phyloP scores from a whole-genome alignment of 2,329 filamentous ascomycete genomes.

The Fusarium haematococcum region DNA sequence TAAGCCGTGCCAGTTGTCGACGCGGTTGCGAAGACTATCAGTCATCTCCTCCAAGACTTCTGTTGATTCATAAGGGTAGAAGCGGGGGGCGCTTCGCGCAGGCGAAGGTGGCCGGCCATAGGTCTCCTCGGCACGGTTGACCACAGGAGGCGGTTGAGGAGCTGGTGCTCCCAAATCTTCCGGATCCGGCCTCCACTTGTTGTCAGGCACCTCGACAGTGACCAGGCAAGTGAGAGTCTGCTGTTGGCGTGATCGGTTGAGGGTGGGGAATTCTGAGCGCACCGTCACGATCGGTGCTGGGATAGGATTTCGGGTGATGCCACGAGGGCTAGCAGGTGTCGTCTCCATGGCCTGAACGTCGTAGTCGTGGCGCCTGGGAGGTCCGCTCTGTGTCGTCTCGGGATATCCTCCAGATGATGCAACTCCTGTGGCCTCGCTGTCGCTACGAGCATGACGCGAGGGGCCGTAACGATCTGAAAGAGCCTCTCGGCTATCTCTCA shows the following conservation, averaged over 20 bases:
- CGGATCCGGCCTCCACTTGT: conserved; percentile 87
- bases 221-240: conserved; percentile 94
- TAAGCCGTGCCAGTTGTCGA: conserved; percentile 98
- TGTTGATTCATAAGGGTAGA: conserved; percentile 79
- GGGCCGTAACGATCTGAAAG: conserved; percentile 59
- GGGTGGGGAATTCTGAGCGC: conserved; percentile 94
- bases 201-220: conserved; percentile 92
- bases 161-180: conserved; percentile 77
- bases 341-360: conserved; percentile 97
- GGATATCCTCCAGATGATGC: conserved; percentile 84
- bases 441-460: conserved; percentile 76
- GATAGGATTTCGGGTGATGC: conserved; percentile 84
- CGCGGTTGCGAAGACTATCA: conserved; percentile 84
- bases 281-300: conserved; percentile 92
- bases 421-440: conserved; percentile 80
- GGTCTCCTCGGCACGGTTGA: conserved; percentile 63
- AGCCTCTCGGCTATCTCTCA: conserved; percentile 64
- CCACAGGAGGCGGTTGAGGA: conserved; percentile 55
- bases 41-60: conserved; percentile 87
- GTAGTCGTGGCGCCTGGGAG: conserved; percentile 86
- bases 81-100: conserved; percentile 66
- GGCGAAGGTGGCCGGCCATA: conserved; percentile 71
- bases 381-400: conserved; percentile 77
- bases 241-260: conserved; percentile 91
- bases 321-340: conserved; percentile 78